phyloP scores from a whole-genome alignment of 305 asterid genomes.

The Solanum hybrid region DNA sequence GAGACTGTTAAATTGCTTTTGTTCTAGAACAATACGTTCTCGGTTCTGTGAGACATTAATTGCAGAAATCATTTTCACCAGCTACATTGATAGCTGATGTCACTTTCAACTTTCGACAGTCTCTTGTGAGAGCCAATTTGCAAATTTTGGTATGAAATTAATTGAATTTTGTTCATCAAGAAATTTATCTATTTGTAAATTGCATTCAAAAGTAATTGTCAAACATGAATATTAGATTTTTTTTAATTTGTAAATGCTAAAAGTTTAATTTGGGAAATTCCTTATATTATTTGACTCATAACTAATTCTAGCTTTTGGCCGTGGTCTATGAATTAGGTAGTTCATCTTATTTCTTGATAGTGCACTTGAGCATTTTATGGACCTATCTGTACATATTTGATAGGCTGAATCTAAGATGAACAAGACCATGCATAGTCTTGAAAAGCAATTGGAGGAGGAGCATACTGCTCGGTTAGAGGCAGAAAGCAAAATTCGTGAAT shows the following conservation, averaged over 20 bases:
- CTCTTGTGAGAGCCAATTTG: neutral
- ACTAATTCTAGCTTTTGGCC: neutral
- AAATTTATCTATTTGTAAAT: neutral
- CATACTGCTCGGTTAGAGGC: conserved; percentile 44
- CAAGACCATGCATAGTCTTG: conserved; percentile 37
- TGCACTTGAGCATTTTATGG: neutral
- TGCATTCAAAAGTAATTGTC: neutral
- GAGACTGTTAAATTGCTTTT: neutral
- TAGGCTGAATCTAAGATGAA: conserved; percentile 45
- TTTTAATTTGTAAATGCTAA: neutral
- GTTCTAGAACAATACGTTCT: neutral
- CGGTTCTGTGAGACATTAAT: neutral
- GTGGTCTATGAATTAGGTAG: neutral
- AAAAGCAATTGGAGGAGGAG: conserved; percentile 46
- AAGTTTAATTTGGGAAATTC: neutral
- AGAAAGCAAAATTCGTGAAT: conserved; percentile 33
- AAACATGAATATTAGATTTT: neutral
- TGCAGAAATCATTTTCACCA: neutral
- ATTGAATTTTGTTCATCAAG: neutral
- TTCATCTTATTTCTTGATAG: neutral
- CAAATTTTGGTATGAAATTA: neutral
- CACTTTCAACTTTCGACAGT: neutral
- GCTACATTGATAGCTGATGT: neutral
- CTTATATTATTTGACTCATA: neutral
- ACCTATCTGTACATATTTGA: neutral